phyloP scores from a whole-genome alignment of 2,329 filamentous ascomycete genomes.

The Madurella mycetomatis region DNA sequence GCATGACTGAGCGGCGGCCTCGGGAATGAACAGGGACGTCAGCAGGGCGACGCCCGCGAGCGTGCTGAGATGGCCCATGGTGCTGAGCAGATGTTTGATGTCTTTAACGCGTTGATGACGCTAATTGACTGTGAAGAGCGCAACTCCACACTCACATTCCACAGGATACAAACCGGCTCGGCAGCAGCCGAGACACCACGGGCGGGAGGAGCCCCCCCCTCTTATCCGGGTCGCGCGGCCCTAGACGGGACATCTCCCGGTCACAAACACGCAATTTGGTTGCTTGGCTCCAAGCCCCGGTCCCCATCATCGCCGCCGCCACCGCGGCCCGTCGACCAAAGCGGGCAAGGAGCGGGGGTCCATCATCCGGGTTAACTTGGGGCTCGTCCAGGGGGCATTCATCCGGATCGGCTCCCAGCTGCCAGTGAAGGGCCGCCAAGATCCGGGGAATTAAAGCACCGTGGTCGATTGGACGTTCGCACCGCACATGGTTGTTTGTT shows the following conservation, averaged over 20 bases:
- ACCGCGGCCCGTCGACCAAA: background rate
- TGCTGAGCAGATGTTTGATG: background rate
- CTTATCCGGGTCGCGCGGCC: background rate
- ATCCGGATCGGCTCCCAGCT: conserved; percentile 1
- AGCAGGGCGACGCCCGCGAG: conserved; percentile 4
- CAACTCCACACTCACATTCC: background rate
- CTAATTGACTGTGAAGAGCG: background rate
- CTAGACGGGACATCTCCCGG: background rate
- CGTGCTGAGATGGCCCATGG: conserved; percentile 7
- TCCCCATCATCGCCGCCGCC: background rate
- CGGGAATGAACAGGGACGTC: conserved; percentile 4
- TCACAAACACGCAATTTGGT: background rate
- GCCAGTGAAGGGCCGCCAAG: background rate
- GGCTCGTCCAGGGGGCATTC: conserved; percentile 5
- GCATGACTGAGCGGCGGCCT: conserved; percentile 13
- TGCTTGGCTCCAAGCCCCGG: background rate
- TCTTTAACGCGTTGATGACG: background rate
- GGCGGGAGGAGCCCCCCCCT: background rate
- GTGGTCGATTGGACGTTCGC: background rate
- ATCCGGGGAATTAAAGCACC: background rate
- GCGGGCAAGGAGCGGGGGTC: conserved; percentile 4
- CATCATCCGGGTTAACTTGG: conserved; percentile 4
- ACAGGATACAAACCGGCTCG: background rate
- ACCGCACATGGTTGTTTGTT: background rate
- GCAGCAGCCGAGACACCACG: background rate